Percentiles rank a stretch among this genome's conserved stretches.
Conservation (phyloP, 2,329 filamentous ascomycete species). For the Colletotrichum melonis region DNA sequence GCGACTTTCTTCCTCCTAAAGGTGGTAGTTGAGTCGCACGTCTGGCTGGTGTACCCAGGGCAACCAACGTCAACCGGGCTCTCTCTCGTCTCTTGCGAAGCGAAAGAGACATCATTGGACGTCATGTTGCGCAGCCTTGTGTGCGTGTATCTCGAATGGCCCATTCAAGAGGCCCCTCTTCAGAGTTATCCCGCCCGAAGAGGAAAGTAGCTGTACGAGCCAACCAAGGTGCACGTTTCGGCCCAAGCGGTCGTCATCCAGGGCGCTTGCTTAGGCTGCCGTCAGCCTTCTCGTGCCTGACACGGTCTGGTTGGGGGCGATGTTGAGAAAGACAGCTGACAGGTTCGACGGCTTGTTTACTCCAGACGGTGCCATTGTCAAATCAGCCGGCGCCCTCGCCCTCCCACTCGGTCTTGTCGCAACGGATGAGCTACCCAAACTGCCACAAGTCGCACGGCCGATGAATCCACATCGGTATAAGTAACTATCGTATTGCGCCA, state of each 20-base stretch:
- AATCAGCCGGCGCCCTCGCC: slow-evolving; percentile 43
- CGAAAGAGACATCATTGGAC: slow-evolving; percentile 1
- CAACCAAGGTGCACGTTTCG: slow-evolving; percentile 27
- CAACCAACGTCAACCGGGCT: not conserved
- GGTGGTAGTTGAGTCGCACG: not conserved
- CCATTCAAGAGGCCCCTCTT: not conserved
- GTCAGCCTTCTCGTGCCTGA: slow-evolving; percentile 44
- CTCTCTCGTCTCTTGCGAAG: slow-evolving; percentile 1
- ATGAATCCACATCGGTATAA: slow-evolving; percentile 11
- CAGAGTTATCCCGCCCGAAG: not conserved
- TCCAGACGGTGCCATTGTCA: slow-evolving; percentile 45
- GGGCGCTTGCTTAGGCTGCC: slow-evolving; percentile 38
- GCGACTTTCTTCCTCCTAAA: not conserved
- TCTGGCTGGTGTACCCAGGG: slow-evolving; percentile 13
- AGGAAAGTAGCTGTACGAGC: slow-evolving; percentile 9
- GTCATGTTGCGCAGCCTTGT: slow-evolving; percentile 33
- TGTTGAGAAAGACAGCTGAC: slow-evolving; percentile 25
- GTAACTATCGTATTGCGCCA: slow-evolving; percentile 3
- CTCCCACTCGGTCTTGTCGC: slow-evolving; percentile 43
- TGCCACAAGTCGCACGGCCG: slow-evolving; percentile 5
- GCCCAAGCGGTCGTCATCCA: slow-evolving; percentile 22
- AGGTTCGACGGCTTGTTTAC: slow-evolving; percentile 32
- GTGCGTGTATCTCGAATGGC: slow-evolving; percentile 2
- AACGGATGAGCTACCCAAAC: slow-evolving; percentile 36
- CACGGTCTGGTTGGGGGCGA: slow-evolving; percentile 16